Evolutionary conservation across 768 basidiomycete genomes (phyloP), one percentile per base, ranked within the genome.

Genomic region (Leccinum variicolor): DNA sequence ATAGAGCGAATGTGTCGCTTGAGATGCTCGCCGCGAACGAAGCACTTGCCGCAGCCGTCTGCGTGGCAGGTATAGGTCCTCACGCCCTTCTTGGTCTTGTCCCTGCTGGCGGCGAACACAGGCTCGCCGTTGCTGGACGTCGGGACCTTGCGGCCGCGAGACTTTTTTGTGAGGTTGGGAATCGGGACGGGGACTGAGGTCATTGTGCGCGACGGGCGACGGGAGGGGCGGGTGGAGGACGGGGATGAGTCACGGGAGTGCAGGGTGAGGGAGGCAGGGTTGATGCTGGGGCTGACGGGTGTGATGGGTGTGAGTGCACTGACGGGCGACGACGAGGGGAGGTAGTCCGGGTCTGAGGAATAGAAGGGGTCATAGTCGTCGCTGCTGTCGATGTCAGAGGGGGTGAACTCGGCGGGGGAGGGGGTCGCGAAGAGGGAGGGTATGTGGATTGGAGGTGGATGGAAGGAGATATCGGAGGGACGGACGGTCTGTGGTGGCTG

Each of bases 1-100:
- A 94, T 86, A 54, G 85, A 86, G 57, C 86, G 72, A 19, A 92
- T 80, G 74, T 93, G 92, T 26, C 92, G 75, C 73, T 92, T 91
- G 56, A 94, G 75, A 70, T 94, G 92, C 63, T 92, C 90, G 1
- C 85, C 82, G 2, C 92, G 77, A 36, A 83, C 83, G 64, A 94
- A 94, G 56, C 85, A 85, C 74, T 92, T 92, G 17, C 84, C 84
- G 63, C 92, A 94, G 1, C 82, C 89, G 1, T 81, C 75, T 0
- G 89, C 88, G 19, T 78, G 76, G 69, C 91, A 93, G 58, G 82
- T 76, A 69, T 84, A 87, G 28, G 80, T 77, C 50, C 88, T 75
- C 14, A 64, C 53, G 36, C 70, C 73, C 15, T 62, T 73, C 58
- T 71, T 71, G 0, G 70, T 64, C 62, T 73, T 75, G 51, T 71